phyloP scores from a whole-genome alignment of 345 rosid species.

The Euphorbia pulcherrima region DNA sequence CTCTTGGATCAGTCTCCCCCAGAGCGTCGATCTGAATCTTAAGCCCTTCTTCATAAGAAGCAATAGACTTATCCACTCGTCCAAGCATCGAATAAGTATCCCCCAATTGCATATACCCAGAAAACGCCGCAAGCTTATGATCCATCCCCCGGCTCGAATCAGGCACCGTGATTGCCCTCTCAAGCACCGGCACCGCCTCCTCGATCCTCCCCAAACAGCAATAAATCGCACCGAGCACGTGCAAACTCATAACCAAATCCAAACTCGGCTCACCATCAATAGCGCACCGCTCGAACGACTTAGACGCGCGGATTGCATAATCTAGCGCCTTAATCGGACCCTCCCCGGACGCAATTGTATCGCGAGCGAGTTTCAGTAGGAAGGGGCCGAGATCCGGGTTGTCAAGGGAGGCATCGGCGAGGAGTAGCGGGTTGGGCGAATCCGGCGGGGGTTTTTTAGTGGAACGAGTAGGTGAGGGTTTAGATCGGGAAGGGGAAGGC shows the following conservation, averaged over 20 bases:
- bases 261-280: conserved; percentile 72
- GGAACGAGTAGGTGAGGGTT: conserved; percentile 68
- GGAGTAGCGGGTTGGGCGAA: conserved; percentile 35
- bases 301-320: conserved; percentile 82
- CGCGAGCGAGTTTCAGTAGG: conserved; percentile 90
- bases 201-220: conserved; percentile 92
- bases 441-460: conserved; percentile 71
- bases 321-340: conserved; percentile 88
- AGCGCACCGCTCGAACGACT: conserved; percentile 83
- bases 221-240: conserved; percentile 88
- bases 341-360: conserved; percentile 89
- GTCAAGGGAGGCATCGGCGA: conserved; percentile 70
- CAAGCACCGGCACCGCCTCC: conserved; percentile 86
- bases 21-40: conserved; percentile 92
- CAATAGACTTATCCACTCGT: conserved; percentile 77
- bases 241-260: conserved; percentile 93
- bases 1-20: conserved; percentile 94
- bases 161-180: conserved; percentile 77
- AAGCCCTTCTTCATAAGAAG: conserved; percentile 78
- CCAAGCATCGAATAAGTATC: conserved; percentile 98
- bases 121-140: conserved; percentile 85
- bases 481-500: conserved; percentile 74
- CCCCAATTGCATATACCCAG: conserved; percentile 96
- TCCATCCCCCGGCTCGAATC: conserved; percentile 67
- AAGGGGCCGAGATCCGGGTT: conserved; percentile 99